Percentiles rank a stretch among this genome's conserved stretches.
Conservation (phyloP, 1,284 basidiomycete species). For the Tetrapyrgos nigripes region DNA sequence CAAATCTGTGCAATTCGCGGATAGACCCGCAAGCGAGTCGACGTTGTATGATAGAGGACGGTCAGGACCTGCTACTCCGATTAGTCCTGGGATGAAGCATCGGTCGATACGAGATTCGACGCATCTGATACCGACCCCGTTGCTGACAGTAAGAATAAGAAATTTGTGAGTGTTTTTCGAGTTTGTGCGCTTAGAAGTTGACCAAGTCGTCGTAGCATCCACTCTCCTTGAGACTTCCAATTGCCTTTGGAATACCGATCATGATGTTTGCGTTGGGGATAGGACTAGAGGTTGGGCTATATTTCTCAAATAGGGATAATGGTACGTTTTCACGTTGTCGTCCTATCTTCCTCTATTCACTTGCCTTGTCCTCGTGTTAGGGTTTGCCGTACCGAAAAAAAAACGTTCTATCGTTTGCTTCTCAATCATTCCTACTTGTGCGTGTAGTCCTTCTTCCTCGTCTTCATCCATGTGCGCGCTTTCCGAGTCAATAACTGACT, state of each 20-base stretch:
- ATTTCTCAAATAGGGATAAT: conserved; percentile 45
- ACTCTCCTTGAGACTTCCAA: conserved; percentile 45
- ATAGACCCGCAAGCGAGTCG: neutral
- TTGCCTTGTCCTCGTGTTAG: conserved; percentile 34
- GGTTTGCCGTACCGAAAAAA: conserved; percentile 54
- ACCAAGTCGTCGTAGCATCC: conserved; percentile 47
- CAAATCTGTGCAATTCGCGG: neutral
- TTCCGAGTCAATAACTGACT: neutral
- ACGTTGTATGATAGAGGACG: neutral
- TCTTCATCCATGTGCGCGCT: neutral
- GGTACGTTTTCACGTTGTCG: conserved; percentile 42
- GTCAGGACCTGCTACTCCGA: neutral
- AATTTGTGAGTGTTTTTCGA: conserved; percentile 45
- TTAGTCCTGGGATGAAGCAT: neutral
- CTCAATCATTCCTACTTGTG: conserved; percentile 62
- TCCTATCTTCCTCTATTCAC: neutral
- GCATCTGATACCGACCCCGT: conserved; percentile 53
- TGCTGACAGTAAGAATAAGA: conserved; percentile 37
- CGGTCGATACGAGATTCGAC: conserved; percentile 40
- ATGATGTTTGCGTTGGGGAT: conserved; percentile 55
- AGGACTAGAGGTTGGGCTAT: conserved; percentile 51
- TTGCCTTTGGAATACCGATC: conserved; percentile 46
- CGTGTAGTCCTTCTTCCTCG: conserved; percentile 22
- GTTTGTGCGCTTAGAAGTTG: neutral
- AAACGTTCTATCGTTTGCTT: conserved; percentile 56